Percentiles rank a stretch among this genome's conserved stretches.
These are phyloP conservation scores for Austroboletus niveus DNA, from an alignment of 1,284 basidiomycete genomes.

Conservation along the genomic window DNA sequence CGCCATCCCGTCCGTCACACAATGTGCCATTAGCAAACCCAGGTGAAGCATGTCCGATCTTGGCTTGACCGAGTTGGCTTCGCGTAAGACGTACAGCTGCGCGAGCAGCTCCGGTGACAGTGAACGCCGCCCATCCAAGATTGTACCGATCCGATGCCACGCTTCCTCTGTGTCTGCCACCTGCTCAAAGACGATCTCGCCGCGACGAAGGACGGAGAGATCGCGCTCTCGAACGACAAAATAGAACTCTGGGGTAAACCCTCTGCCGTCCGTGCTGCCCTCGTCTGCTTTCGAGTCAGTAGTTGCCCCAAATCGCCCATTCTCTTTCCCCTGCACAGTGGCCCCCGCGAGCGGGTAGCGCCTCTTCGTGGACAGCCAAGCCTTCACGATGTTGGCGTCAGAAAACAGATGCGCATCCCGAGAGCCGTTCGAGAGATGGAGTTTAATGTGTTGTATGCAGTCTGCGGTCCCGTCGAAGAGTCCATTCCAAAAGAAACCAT, in stretches of 20 bases:
- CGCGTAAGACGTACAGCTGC: conserved; percentile 13
- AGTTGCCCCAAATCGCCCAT: no score
- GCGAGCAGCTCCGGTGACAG: conserved; percentile 23
- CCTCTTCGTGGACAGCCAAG: conserved; percentile 21
- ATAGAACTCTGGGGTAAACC: neutral
- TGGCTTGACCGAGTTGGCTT: neutral
- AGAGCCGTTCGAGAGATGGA: conserved; percentile 6
- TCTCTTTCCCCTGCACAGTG: neutral
- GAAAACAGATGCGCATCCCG: conserved; percentile 16
- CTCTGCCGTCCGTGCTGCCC: neutral
- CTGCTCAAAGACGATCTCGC: conserved; percentile 6
- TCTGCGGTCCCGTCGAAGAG: conserved; percentile 20
- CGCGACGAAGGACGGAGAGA: conserved; percentile 10
- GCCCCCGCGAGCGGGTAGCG: conserved; percentile 21
- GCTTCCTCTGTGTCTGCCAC: conserved; percentile 13
- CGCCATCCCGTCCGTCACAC: conserved; percentile 12
- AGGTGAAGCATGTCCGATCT: conserved; percentile 10
- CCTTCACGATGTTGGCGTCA: conserved; percentile 10
- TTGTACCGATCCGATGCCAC: neutral
- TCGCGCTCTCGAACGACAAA: conserved; percentile 23
- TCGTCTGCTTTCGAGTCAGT: neutral
- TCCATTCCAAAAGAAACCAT: conserved; percentile 12
- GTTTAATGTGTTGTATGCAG: conserved; percentile 8
- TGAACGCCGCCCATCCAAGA: conserved; percentile 10
- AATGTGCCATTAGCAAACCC: conserved; percentile 15